Percentiles rank a stretch among this genome's conserved stretches.
Evolutionary conservation across 1,284 basidiomycete species (phyloP).

Genomic region (Apiotrichum laibachii): DNA sequence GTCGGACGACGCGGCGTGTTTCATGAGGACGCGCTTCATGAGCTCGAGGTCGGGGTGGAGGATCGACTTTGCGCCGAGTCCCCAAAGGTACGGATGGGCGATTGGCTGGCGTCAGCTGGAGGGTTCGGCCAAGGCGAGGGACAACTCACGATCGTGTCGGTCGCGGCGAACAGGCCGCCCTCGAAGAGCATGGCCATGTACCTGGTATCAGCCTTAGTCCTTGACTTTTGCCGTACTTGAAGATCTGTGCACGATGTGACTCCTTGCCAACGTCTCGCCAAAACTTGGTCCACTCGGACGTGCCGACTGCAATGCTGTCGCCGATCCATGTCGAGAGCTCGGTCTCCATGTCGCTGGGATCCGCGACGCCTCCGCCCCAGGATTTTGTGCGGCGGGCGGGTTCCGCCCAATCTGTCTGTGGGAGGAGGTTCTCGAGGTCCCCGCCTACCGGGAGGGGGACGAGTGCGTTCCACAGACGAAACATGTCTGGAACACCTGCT

Average conservation of each 20-base stretch:
- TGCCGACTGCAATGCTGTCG: constrained; percentile 15
- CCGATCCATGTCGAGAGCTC: constrained; percentile 32
- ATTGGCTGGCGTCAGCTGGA: constrained; percentile 25
- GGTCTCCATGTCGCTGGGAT: constrained; percentile 28
- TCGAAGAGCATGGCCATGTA: constrained; percentile 36
- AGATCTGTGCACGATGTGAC: constrained; percentile 33
- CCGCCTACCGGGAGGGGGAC: constrained; percentile 18
- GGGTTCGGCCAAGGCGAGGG: too few relatives aligned
- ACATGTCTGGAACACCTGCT: constrained; percentile 27
- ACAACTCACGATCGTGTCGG: constrained; percentile 35
- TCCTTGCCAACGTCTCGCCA: constrained; percentile 34
- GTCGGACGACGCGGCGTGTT: constrained; percentile 15
- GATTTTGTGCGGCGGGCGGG: constrained; percentile 13
- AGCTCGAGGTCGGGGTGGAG: constrained; percentile 26
- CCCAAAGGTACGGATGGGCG: constrained; percentile 40
- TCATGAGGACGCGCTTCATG: constrained; percentile 13
- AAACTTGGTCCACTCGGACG: constrained; percentile 16
- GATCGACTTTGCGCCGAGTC: constrained; percentile 23
- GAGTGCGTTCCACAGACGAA: constrained; percentile 31
- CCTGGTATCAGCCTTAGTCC: constrained; percentile 18
- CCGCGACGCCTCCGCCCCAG: constrained; percentile 29
- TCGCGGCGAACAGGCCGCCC: constrained; percentile 42
- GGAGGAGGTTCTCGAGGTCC: constrained; percentile 6
- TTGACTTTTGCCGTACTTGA: constrained; percentile 23
- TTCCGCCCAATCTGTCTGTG: constrained; percentile 18